A percentile compares a stretch with the other conserved stretches of the same genome.
Conservation (phyloP, 148 eudicot species). For the Nyssa sinensis region DNA sequence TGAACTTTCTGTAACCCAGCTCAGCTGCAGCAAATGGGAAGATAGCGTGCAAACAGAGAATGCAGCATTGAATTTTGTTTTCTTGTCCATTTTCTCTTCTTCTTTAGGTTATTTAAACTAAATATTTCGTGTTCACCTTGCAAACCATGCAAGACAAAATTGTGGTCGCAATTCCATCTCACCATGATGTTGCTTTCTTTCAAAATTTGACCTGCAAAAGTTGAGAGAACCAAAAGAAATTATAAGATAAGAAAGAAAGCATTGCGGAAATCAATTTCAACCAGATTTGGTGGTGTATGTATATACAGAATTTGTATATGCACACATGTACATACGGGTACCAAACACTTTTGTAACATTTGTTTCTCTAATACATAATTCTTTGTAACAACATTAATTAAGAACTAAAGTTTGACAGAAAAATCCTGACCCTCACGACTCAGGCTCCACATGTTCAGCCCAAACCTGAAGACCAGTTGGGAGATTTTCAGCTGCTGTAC, state of each 20-base stretch:
- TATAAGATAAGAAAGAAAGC: background rate
- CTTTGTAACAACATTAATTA: too few relatives aligned
- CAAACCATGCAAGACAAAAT: background rate
- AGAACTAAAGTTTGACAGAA: too few relatives aligned
- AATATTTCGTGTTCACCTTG: background rate
- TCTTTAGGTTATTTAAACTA: too few relatives aligned
- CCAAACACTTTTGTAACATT: too few relatives aligned
- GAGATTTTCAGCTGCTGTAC: background rate
- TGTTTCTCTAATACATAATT: too few relatives aligned
- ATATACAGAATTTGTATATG: too few relatives aligned
- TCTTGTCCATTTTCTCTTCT: background rate
- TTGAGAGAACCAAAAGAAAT: background rate
- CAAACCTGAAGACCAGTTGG: too few relatives aligned
- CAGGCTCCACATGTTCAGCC: too few relatives aligned
- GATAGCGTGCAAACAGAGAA: background rate
- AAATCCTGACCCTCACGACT: too few relatives aligned
- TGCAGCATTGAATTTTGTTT: background rate
- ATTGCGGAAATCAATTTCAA: background rate
- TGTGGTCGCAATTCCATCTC: background rate
- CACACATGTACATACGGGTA: background rate
- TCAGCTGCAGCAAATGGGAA: background rate
- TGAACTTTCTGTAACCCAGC: background rate
- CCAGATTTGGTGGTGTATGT: background rate
- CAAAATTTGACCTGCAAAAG: conserved; percentile 1
- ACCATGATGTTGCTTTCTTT: background rate